Base-by-base conservation (phyloP, 2,329 filamentous ascomycete genomes). In the Cercospora berteroae region DNA sequence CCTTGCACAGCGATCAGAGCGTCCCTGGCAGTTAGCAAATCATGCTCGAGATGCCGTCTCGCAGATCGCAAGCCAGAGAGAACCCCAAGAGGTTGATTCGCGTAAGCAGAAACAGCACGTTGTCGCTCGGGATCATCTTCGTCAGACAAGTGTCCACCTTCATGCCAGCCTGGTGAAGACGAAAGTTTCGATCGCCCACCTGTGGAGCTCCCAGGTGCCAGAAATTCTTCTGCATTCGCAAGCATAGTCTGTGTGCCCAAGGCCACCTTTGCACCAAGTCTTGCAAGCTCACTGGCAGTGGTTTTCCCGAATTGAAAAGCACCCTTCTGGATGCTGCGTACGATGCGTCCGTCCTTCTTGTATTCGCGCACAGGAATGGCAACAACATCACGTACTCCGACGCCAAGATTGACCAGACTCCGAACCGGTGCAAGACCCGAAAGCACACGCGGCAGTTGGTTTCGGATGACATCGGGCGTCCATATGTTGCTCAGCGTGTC, bases 181-280 rank as follows among this genome's bases (percentile, higher is more conserved):
- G 68, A 69, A 4, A 66, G 29, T 12, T 67, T 59, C 5, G 72
- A 70, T 5, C 72, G 69, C 16, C 68, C 62, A 3, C 70, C 67
- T 25, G 69, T 50, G 1, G 71, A 70, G 8, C 70, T 63, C 10
- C 69, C 61, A 12, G 82, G 79, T 5, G 80, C 79, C 44, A 97
- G 84, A 69, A 97, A 84, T 18, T 88, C 91, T 79, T 99, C 96
- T 0, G 94, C 93, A 18, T 91, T 91, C 76, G 97, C 91, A 1
- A 99, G 86, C 16, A 94, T 88, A n/a, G 91, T 95, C 75, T 98
- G 95, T 3, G 96, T 97, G 36, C 95, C 95, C 60, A 98, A 92
- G 0, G 94, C 94, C 60, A 98, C 84, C 79, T 97, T 98, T 56
- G 95, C 95, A 12, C 95, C 94, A 0, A 99, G 84, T 74, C 95